Evolutionary conservation across 495 filamentous ascomycete species (phyloP), one percentile per base, ranked within the genome.

Genomic region (Aspergillus ellipticus): DNA sequence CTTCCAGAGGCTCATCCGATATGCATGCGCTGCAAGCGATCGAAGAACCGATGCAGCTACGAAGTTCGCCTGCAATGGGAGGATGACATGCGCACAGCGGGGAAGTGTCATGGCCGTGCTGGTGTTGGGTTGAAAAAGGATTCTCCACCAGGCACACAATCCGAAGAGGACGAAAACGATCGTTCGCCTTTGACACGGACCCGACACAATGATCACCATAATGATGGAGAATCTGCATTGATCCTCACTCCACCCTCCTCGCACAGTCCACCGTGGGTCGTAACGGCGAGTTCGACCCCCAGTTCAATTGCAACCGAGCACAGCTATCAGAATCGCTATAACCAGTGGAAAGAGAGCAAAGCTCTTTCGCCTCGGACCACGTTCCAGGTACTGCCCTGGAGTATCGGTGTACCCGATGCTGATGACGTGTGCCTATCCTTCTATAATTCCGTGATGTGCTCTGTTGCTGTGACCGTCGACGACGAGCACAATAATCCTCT

Each of bases 81-180:
- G 49, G 49, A 51, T 17, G 49, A 42, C 1, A 42, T 51, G 49
- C 49, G 49, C 6, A n/a, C 16, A 16, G 49, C 33, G 8, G 49
- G 49, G 8, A 51, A 51, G 49, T 51, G 49, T 20, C 49, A 42
- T 20, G 49, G 49, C n/a, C 49, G 49, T 26, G 39, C 49, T 13
- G 49, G 49, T 8, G 33, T 51, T 41, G 28, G 20, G 15, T 51
- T 31, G 10, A 51, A 24, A n/a, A 24, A 24, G 15, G 8, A 16
- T 24, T 51, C 49, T 11, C 22, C 21, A 10, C 31, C 13, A 41
- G 17, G 37, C 16, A 26, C 19, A 24, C 15, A 22, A 24, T 37
- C 33, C 6, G 31, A 28, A 28, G 24, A 28, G 7, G 24, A n/a
- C 6, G 49, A 41, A 13, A 13, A 22, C 3, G 19, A 11, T 10